Conservation (phyloP, 306 rosid species). For the Biancaea sappan region DNA sequence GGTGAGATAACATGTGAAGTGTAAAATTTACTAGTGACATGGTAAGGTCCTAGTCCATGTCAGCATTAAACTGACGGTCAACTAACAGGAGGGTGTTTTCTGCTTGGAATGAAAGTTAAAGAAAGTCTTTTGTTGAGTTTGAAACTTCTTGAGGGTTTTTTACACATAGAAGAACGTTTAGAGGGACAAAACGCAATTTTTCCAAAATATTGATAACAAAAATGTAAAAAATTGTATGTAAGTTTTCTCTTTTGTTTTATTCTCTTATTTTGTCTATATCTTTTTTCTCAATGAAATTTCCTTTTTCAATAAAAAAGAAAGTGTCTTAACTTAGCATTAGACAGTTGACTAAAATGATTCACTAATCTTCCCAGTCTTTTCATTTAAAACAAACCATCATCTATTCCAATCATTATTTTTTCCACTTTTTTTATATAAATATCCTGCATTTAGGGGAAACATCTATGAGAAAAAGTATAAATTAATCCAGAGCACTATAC, state of each 20-base stretch:
- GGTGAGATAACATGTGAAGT: too few relatives aligned
- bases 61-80: too few relatives aligned
- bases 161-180: too few relatives aligned
- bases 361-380: conserved; percentile 62
- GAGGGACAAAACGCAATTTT: too few relatives aligned
- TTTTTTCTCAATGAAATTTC: not conserved
- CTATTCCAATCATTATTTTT: conserved; percentile 56
- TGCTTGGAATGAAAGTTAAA: too few relatives aligned
- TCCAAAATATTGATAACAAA: too few relatives aligned
- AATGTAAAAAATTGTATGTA: too few relatives aligned
- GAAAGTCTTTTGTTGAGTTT: too few relatives aligned
- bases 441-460: conserved; percentile 45
- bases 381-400: conserved; percentile 63
- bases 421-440: conserved; percentile 51
- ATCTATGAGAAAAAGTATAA: conserved; percentile 7
- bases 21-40: too few relatives aligned
- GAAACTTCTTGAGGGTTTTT: too few relatives aligned
- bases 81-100: too few relatives aligned
- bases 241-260: not conserved
- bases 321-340: not conserved
- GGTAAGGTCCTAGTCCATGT: too few relatives aligned
- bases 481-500: conserved; percentile 30
- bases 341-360: conserved; percentile 19
- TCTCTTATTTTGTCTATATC: not conserved
- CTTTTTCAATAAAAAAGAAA: not conserved